Conservation (phyloP, 164 flowering plant species). For the Protea cynaroides region DNA sequence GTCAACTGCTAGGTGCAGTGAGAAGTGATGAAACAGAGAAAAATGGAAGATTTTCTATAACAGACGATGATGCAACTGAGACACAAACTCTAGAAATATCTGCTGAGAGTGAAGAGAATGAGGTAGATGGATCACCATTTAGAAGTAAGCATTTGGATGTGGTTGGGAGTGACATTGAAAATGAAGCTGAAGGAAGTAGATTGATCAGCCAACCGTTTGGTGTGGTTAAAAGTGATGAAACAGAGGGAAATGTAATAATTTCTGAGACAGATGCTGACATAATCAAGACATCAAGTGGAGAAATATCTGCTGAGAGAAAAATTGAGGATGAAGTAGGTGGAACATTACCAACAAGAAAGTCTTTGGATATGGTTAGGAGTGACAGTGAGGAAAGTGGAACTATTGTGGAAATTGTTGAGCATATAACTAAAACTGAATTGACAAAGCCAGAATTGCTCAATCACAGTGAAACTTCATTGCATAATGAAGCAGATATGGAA, state of each 20-base stretch:
- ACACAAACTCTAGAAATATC: too few species aligned
- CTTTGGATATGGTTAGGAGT: conserved; percentile 11
- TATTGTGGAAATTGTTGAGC: conserved; percentile 13
- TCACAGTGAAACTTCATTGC: conserved; percentile 5
- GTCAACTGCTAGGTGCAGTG: too few species aligned
- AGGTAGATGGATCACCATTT: not conserved
- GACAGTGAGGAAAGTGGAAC: conserved; percentile 10
- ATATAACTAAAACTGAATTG: conserved; percentile 10
- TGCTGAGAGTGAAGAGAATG: not conserved
- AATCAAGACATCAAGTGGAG: conserved; percentile 8
- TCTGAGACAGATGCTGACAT: not conserved
- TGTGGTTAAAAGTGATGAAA: too few species aligned
- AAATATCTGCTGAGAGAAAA: conserved; percentile 6
- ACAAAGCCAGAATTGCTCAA: conserved; percentile 5
- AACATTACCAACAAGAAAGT: conserved; percentile 4
- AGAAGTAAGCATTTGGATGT: not conserved
- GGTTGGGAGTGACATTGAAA: not conserved
- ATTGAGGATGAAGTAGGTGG: conserved; percentile 13
- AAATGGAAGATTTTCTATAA: not conserved
- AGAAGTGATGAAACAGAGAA: too few species aligned
- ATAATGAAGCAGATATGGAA: conserved; percentile 14
- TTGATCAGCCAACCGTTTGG: too few species aligned
- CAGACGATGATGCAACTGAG: conserved; percentile 11
- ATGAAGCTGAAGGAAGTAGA: too few species aligned
- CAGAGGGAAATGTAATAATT: not conserved